Evolutionary conservation across 2,329 filamentous ascomycete genomes (phyloP).

Genomic region (Trichoderma hamatum): DNA sequence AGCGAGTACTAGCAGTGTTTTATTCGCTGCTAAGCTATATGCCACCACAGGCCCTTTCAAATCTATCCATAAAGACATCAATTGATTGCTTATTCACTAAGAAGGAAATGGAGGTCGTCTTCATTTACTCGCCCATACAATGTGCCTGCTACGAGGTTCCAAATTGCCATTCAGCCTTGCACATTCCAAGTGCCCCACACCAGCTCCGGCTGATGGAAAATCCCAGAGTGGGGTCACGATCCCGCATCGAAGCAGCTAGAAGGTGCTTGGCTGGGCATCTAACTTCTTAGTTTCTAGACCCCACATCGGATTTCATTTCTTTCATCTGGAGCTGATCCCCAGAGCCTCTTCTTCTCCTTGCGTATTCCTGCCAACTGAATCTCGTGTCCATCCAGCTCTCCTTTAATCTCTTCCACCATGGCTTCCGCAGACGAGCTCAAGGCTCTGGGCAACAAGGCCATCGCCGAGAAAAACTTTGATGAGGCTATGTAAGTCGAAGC

Average conservation of each 20-base stretch:
- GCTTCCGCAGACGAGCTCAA: conserved; percentile 79
- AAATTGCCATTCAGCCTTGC: neutral
- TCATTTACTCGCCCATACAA: neutral
- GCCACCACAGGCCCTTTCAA: neutral
- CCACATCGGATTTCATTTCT: conserved; percentile 29
- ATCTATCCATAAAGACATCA: neutral
- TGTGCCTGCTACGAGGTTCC: neutral
- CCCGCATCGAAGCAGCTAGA: conserved; percentile 50
- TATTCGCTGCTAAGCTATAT: neutral
- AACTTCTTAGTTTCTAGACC: conserved; percentile 37
- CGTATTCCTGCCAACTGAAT: conserved; percentile 7
- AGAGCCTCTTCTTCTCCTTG: conserved; percentile 16
- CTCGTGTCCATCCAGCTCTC: neutral
- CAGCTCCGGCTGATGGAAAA: conserved; percentile 38
- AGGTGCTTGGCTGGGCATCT: conserved; percentile 32
- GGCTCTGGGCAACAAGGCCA: conserved; percentile 97
- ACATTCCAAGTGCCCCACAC: conserved; percentile 28
- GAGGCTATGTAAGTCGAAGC: conserved; percentile 79
- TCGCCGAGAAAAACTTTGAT: conserved; percentile 94
- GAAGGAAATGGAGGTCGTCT: neutral
- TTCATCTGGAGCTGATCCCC: conserved; percentile 19
- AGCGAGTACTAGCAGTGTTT: neutral
- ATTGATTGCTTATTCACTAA: neutral
- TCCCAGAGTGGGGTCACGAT: conserved; percentile 32
- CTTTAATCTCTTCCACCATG: conserved; percentile 43